These are phyloP conservation scores for Alternaria solani DNA, from an alignment of 2,329 filamentous ascomycete genomes.

Conservation along the genomic window DNA sequence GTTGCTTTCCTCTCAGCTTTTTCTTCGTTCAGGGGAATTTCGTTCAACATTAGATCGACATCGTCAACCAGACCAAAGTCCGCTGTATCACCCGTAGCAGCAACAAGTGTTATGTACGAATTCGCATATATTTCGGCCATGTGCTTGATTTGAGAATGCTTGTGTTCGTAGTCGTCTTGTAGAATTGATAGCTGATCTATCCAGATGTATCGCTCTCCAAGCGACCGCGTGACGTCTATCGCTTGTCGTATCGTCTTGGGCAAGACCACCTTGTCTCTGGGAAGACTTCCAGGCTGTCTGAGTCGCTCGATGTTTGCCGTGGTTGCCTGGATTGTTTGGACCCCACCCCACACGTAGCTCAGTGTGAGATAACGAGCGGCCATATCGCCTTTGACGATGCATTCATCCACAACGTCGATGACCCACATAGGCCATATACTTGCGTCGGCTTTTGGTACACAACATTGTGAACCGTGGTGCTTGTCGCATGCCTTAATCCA, in stretches of 20 bases:
- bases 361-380: not conserved
- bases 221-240: not conserved
- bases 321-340: not conserved
- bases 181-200: not conserved
- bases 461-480: not conserved
- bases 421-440: not conserved
- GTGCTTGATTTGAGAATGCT: not conserved
- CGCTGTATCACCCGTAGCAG: not conserved
- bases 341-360: not conserved
- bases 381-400: not conserved
- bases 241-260: not conserved
- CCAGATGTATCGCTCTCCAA: not conserved
- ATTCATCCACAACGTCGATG: not conserved
- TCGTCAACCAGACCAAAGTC: not conserved
- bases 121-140: not conserved
- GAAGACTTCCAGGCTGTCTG: not conserved
- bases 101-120: not conserved
- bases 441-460: not conserved
- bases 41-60: not conserved
- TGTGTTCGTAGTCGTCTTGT: not conserved
- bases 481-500: not conserved
- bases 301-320: not conserved
- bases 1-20: too few relatives aligned
- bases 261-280: fast-evolving
- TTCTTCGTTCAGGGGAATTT: not conserved